Percentiles rank a stretch among this genome's conserved stretches.
Conservation (phyloP, 148 eudicot species). For the Beta vulgaris region DNA sequence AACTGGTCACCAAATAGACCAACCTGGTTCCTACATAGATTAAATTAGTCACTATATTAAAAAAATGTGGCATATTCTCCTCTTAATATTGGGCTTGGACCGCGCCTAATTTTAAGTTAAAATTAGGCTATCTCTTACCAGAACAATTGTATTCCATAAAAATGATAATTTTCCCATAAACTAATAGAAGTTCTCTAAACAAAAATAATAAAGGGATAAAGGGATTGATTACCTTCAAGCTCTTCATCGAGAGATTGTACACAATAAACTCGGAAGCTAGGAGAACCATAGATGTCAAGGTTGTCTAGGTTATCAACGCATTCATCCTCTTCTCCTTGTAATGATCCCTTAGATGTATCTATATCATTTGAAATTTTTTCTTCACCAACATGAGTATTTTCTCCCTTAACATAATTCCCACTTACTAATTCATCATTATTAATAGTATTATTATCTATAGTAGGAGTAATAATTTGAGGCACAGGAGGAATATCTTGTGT, state of each 20-base stretch:
- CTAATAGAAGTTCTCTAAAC: not conserved
- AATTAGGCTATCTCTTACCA: no score
- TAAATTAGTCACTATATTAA: no score
- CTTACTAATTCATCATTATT: not conserved
- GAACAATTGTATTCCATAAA: no score
- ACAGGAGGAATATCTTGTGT: conserved; percentile 9
- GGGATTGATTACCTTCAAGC: conserved; percentile 10
- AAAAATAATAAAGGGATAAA: not conserved
- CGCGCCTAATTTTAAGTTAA: no score
- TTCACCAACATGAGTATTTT: not conserved
- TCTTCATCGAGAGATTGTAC: conserved; percentile 18
- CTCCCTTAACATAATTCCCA: not conserved
- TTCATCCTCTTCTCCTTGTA: conserved; percentile 11
- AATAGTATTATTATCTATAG: not conserved
- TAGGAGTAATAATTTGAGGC: conserved; percentile 3
- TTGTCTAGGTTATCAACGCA: not conserved
- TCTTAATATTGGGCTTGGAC: no score
- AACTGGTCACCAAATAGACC: no score
- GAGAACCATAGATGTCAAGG: conserved; percentile 22
- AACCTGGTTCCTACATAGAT: no score
- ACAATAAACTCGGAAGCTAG: conserved; percentile 49
- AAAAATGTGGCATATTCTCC: no score
- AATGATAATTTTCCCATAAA: no score
- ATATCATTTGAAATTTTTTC: not conserved
- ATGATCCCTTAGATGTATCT: not conserved